phyloP scores from a whole-genome alignment of 495 filamentous ascomycete species.

The Penicillium paradoxum region DNA sequence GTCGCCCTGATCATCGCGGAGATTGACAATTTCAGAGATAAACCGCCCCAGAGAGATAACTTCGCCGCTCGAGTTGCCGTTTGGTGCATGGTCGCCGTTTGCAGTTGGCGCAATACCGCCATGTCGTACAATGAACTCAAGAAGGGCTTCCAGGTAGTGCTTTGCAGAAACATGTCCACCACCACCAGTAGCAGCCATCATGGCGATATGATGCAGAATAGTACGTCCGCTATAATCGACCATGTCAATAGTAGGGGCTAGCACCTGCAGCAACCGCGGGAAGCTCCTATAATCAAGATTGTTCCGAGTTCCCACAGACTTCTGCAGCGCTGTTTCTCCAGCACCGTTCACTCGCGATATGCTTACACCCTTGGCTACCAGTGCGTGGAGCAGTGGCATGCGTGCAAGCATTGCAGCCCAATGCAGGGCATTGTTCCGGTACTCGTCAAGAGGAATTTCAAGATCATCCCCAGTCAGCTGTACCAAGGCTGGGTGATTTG shows the following conservation, averaged over 20 bases:
- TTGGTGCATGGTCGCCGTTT: slow-evolving; percentile 29
- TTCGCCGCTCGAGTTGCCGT: slow-evolving; percentile 36
- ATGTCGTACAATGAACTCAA: slow-evolving; percentile 89
- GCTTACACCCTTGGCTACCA: slow-evolving; percentile 77
- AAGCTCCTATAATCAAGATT: slow-evolving; percentile 78
- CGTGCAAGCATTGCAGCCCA: slow-evolving; percentile 97
- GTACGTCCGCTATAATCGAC: slow-evolving; percentile 84
- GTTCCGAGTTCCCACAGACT: slow-evolving; percentile 82
- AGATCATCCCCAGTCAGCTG: slow-evolving; percentile 76
- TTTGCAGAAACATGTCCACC: slow-evolving; percentile 71
- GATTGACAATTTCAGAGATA: slow-evolving; percentile 93
- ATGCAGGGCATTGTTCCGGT: slow-evolving; percentile 83
- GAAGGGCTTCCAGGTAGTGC: slow-evolving; percentile 87
- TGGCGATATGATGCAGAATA: slow-evolving; percentile 90
- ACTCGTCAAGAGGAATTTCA: slow-evolving; percentile 82
- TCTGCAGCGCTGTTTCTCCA: slow-evolving; percentile 89
- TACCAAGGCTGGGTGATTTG: slow-evolving; percentile 58
- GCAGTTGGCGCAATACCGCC: slow-evolving; percentile 52
- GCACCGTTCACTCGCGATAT: slow-evolving; percentile 80
- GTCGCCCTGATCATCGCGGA: slow-evolving; percentile 85
- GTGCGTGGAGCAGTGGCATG: slow-evolving; percentile 67
- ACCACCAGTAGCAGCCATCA: slow-evolving; percentile 89
- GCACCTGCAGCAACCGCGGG: slow-evolving; percentile 78
- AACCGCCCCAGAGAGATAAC: slow-evolving; percentile 82
- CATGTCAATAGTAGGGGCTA: slow-evolving; percentile 87